phyloP scores from a whole-genome alignment of 495 filamentous ascomycete genomes.

The Penicillium paradoxum region DNA sequence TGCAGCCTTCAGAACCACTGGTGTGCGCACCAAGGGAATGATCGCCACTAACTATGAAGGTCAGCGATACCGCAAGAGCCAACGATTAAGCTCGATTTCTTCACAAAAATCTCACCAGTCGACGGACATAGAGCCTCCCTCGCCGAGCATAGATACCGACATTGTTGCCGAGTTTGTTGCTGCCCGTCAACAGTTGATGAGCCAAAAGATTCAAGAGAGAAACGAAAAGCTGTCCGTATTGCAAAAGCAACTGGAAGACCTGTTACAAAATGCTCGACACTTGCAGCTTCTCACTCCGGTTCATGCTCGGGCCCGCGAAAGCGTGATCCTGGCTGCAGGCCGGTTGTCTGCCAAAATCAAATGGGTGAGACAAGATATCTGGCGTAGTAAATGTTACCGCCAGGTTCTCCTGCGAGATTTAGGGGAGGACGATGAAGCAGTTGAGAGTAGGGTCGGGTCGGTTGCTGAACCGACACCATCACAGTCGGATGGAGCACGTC shows the following conservation, averaged over 20 bases:
- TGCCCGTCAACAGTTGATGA: conserved; percentile 76
- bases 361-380: conserved; percentile 90
- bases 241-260: conserved; percentile 71
- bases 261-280: conserved; percentile 88
- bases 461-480: conserved; percentile 15
- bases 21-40: conserved; percentile 85
- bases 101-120: conserved; percentile 32
- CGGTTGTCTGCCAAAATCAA: conserved; percentile 84
- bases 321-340: conserved; percentile 77
- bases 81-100: conserved; percentile 52
- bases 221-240: conserved; percentile 72
- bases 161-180: conserved; percentile 77
- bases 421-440: conserved; percentile 57
- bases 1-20: conserved; percentile 84
- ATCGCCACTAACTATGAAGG: conserved; percentile 83
- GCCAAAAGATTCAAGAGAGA: conserved; percentile 73
- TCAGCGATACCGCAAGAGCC: conserved; percentile 67
- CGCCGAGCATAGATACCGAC: conserved; percentile 68
- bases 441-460: conserved; percentile 9
- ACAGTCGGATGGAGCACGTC: conserved; percentile 6
- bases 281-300: conserved; percentile 85
- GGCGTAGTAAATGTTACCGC: conserved; percentile 84
- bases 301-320: conserved; percentile 77
- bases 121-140: conserved; percentile 27
- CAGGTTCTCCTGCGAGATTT: conserved; percentile 83